Base-by-base conservation (phyloP, 805 yeast genomes). In the Candida nemodendra region DNA sequence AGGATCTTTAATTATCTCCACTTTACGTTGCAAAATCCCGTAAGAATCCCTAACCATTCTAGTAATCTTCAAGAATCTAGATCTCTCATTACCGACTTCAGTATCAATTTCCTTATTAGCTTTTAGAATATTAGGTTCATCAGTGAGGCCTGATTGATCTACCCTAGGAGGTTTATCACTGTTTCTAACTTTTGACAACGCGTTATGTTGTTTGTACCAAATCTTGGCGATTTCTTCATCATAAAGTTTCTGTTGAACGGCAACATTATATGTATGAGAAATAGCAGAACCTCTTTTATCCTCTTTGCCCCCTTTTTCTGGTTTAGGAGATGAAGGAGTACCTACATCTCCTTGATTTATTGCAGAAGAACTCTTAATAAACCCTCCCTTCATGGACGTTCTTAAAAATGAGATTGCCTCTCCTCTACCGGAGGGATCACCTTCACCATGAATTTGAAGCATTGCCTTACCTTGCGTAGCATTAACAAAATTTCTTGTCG, bases 381-480 rank as follows among this genome's bases (percentile, higher is more conserved):
- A 91, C 2, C 96, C 95, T 54, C 95, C 96, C 61, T 91, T 93
- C 87, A 91, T 95, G 0, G 97, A 87, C 0, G 96, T 85, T 48
- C 90, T 76, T 51, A 90, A 69, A 48, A 91, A 84, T 8, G 96
- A 87, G 48, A 85, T 85, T 0, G 91, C 95, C 47, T 87, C 84
- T 2, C 95, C 93, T 46, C 85, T 78, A 17, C 95, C 95, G 0
- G 95, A 80, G 2, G 96, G 95, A 59, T 93, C 98, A 33, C 98
- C 98, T 37, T 82, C 90, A 11, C 96, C 96, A 56, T 87, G 87
- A 18, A 93, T 76, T 56, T 89, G 96, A 29, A 93, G 71, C 97
- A 93, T 93, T 0, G 97, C 95, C 54, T 95, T 90, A 38, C 96
- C 95, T 57, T 90, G 98, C 17, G 95, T 89, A 2, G 98, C 93